Conservation (phyloP, 1,284 basidiomycete species). For the Exobasidium cylindrosporum region DNA sequence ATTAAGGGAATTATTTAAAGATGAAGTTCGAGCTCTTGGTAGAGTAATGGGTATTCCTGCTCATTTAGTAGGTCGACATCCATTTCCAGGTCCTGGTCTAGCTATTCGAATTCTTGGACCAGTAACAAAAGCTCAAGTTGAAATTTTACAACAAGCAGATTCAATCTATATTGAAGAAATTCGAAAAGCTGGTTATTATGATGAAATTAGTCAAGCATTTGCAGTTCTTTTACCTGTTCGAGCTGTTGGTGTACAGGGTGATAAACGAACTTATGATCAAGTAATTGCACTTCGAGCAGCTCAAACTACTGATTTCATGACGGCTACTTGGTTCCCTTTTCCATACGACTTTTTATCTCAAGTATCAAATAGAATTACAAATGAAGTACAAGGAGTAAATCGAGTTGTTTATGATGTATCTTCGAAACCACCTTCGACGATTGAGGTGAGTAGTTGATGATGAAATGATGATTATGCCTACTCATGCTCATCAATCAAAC, state of each 20-base stretch:
- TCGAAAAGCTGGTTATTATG: constrained; percentile 82
- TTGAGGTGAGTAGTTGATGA: constrained; percentile 43
- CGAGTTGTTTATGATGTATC: constrained; percentile 71
- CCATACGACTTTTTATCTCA: constrained; percentile 84
- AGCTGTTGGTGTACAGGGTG: constrained; percentile 97
- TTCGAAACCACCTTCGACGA: constrained; percentile 86
- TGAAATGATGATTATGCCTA: too few relatives aligned
- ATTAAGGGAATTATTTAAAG: constrained; percentile 95
- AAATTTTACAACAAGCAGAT: constrained; percentile 91
- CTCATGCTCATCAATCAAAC: too few relatives aligned
- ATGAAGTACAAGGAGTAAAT: constrained; percentile 83
- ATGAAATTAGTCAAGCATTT: constrained; percentile 94
- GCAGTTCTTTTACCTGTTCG: constrained; percentile 93
- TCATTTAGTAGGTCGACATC: constrained; percentile 90
- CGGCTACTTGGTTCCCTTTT: constrained; percentile 67
- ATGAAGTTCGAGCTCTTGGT: constrained; percentile 93
- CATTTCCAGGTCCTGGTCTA: constrained; percentile 98
- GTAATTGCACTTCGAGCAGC: constrained; percentile 59
- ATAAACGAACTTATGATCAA: constrained; percentile 95
- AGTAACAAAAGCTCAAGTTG: constrained; percentile 87
- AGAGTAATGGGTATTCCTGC: constrained; percentile 85
- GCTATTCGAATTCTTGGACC: constrained; percentile 98
- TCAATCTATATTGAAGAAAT: constrained; percentile 98
- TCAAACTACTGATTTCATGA: constrained; percentile 54
- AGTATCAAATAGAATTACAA: constrained; percentile 95